phyloP scores from a whole-genome alignment of 176 grass and related monocot species.

The Canna indica region DNA sequence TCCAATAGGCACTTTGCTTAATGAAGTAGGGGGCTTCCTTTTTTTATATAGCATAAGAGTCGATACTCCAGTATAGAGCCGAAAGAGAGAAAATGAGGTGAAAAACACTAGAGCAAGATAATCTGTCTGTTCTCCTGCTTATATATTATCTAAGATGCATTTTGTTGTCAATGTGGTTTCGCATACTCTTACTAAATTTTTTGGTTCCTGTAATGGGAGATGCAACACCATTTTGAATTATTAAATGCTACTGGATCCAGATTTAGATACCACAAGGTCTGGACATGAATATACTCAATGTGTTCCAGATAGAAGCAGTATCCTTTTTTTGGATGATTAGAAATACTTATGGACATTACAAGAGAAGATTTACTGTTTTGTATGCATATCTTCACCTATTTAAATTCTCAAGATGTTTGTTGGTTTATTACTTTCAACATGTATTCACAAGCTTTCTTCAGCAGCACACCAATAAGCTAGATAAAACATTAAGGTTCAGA shows the following conservation, averaged over 20 bases:
- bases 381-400: not conserved
- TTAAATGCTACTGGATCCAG: not conserved
- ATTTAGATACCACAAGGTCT: not conserved
- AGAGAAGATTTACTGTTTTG: not conserved
- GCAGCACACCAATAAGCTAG: not conserved
- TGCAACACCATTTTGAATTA: not conserved
- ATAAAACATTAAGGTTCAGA: not conserved
- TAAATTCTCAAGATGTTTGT: not conserved
- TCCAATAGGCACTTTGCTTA: not conserved
- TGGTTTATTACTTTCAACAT: not conserved
- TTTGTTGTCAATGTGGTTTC: not conserved
- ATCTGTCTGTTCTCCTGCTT: not conserved
- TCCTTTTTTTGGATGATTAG: not conserved
- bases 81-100: slow-evolving; percentile 1
- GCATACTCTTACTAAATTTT: not conserved
- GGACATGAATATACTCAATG: not conserved
- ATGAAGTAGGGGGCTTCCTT: not conserved
- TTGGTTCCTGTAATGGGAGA: not conserved
- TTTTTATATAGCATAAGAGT: not conserved
- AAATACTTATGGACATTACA: not conserved
- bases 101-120: not conserved
- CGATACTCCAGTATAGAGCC: not conserved
- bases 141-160: not conserved
- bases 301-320: not conserved
- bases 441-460: not conserved